These are phyloP conservation scores for Achlya hypogyna DNA, from an alignment of 352 stramenopile genomes.

Conservation along the genomic window DNA sequence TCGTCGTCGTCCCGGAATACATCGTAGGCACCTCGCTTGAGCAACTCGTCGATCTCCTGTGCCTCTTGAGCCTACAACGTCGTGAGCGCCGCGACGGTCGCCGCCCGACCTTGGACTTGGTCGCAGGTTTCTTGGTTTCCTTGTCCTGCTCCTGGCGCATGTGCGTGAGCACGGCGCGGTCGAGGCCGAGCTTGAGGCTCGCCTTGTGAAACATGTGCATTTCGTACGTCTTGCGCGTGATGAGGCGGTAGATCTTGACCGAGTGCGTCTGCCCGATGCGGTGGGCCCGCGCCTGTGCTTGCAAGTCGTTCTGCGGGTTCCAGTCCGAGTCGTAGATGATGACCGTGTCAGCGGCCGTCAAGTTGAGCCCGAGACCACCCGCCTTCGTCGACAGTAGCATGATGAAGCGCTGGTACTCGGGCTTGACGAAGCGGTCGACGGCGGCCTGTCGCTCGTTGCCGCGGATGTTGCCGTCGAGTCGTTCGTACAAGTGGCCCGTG, in stretches of 20 bases:
- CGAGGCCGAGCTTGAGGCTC: slow-evolving; percentile 87
- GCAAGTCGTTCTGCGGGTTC: slow-evolving; percentile 97
- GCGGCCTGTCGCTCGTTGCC: slow-evolving; percentile 81
- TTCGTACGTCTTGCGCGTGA: slow-evolving; percentile 90
- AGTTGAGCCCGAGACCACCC: slow-evolving; percentile 89
- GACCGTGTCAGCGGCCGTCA: slow-evolving; percentile 91
- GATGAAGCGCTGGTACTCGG: slow-evolving; percentile 90
- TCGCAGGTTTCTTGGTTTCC: slow-evolving; percentile 44
- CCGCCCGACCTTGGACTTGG: slow-evolving; percentile 38
- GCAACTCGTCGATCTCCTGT: slow-evolving; percentile 87
- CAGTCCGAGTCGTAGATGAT: slow-evolving; percentile 99
- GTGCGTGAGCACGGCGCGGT: slow-evolving; percentile 87
- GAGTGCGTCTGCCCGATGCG: slow-evolving; percentile 88
- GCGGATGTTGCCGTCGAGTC: slow-evolving; percentile 97
- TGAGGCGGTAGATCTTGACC: slow-evolving; percentile 85
- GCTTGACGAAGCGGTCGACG: slow-evolving; percentile 83
- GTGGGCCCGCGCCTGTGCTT: slow-evolving; percentile 87
- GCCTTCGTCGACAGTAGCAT: slow-evolving; percentile 98
- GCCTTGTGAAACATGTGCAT: slow-evolving; percentile 93
- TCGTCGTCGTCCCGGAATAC: slow-evolving; percentile 88
- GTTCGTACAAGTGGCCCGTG: slow-evolving; percentile 90
- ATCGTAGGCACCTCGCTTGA: slow-evolving; percentile 87
- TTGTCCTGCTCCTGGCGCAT: slow-evolving; percentile 86
- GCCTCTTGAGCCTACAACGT: slow-evolving; percentile 48
- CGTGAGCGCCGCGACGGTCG: background rate